These are phyloP conservation scores for Perilla frutescens DNA, from an alignment of 257 asterid species.

Conservation along the genomic window DNA sequence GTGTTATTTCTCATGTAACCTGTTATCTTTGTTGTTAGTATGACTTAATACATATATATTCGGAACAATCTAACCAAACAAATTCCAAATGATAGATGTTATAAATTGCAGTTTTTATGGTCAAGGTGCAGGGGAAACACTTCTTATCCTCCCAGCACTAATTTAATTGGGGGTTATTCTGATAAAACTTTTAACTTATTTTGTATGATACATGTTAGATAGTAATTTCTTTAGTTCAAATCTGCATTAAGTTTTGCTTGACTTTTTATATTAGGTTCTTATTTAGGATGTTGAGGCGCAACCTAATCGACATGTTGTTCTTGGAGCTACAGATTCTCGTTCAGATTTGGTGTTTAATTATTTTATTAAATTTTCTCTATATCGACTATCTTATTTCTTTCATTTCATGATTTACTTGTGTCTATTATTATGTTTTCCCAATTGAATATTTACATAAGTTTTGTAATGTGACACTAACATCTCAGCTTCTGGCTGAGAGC, in stretches of 20 bases:
- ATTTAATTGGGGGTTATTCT: no score
- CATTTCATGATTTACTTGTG: not conserved
- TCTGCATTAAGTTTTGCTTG: conserved; percentile 26
- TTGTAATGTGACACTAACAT: not conserved
- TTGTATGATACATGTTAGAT: conserved; percentile 1
- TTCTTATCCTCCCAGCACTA: no score
- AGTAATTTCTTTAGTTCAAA: conserved; percentile 5
- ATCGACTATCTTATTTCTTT: not conserved
- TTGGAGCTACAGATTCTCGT: conserved; percentile 41
- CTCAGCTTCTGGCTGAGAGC: conserved; percentile 1
- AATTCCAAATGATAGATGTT: no score
- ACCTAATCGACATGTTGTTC: conserved; percentile 88
- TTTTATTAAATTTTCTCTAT: no score
- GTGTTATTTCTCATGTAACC: no score
- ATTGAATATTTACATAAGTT: not conserved
- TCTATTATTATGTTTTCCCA: not conserved
- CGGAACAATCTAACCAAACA: no score
- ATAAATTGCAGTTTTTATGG: no score
- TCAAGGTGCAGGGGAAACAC: no score
- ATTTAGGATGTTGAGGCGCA: conserved; percentile 98
- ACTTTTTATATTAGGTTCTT: conserved; percentile 61
- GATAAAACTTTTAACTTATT: no score
- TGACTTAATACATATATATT: no score
- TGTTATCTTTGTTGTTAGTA: no score
- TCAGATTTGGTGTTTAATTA: no score